Evolutionary conservation across 306 rosid genomes (phyloP).

Genomic region (Trifolium subterraneum): DNA sequence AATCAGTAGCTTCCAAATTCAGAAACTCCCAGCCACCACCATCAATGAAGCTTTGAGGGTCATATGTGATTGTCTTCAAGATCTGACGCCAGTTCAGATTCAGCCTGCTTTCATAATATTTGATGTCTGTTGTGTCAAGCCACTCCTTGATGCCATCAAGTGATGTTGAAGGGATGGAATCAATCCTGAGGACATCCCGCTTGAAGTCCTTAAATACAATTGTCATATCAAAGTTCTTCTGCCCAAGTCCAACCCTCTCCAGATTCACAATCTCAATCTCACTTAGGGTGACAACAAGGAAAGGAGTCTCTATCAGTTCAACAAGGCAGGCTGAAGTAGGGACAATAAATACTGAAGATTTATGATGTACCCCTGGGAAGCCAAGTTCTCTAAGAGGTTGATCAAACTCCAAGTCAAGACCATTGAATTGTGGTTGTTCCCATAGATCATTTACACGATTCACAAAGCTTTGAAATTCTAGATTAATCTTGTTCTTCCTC

Average conservation of each 20-base stretch:
- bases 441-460: slow-evolving; percentile 90
- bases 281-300: slow-evolving; percentile 80
- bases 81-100: slow-evolving; percentile 96
- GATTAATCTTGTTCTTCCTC: slow-evolving; percentile 88
- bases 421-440: slow-evolving; percentile 86
- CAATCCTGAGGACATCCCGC: slow-evolving; percentile 88
- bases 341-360: slow-evolving; percentile 87
- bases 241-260: slow-evolving; percentile 98
- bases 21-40: slow-evolving; percentile 98
- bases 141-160: slow-evolving; percentile 96
- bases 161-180: slow-evolving; percentile 88
- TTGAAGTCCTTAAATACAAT: slow-evolving; percentile 92
- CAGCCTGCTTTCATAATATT: slow-evolving; percentile 94
- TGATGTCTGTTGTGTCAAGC: slow-evolving; percentile 93
- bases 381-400: slow-evolving; percentile 98
- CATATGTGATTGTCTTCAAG: slow-evolving; percentile 92
- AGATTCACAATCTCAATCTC: slow-evolving; percentile 98
- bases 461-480: slow-evolving; percentile 83
- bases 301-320: slow-evolving; percentile 89
- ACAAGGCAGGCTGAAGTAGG: slow-evolving; percentile 91
- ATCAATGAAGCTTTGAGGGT: slow-evolving; percentile 87
- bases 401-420: slow-evolving; percentile 91
- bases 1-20: slow-evolving; percentile 91
- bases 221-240: slow-evolving; percentile 96
- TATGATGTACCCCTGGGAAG: slow-evolving; percentile 91